phyloP scores from a whole-genome alignment of 2,329 filamentous ascomycete species.

The Bipolaris gigantea region DNA sequence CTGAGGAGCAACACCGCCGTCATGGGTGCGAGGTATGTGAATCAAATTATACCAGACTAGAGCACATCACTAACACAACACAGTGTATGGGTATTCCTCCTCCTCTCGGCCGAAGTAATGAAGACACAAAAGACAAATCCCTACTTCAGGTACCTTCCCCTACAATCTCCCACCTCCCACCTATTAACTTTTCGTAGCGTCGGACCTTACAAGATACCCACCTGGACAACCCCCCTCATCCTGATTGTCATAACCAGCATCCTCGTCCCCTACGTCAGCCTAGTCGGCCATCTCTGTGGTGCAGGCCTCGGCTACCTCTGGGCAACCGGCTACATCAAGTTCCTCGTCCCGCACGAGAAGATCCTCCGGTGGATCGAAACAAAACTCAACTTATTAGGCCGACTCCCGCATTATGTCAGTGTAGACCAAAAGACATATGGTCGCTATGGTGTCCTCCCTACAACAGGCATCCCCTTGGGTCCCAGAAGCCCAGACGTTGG shows the following conservation, averaged over 20 bases:
- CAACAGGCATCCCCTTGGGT: constrained; percentile 24
- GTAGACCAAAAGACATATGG: constrained; percentile 96
- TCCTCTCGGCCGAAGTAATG: constrained; percentile 82
- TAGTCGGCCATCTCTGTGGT: constrained; percentile 84
- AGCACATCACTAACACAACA: constrained; percentile 1
- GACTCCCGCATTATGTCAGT: constrained; percentile 88
- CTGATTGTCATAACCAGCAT: constrained; percentile 73
- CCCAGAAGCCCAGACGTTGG: constrained; percentile 35
- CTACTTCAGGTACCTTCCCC: constrained; percentile 60
- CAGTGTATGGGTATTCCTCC: constrained; percentile 90
- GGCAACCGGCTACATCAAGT: constrained; percentile 84
- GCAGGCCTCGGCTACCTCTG: constrained; percentile 84
- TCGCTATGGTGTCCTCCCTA: constrained; percentile 82
- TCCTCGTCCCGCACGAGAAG: constrained; percentile 87
- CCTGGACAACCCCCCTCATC: constrained; percentile 86
- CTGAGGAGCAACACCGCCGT: constrained; percentile 72
- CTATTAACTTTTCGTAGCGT: constrained; percentile 46
- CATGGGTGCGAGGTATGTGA: constrained; percentile 75
- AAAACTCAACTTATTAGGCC: constrained; percentile 80
- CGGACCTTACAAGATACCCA: constrained; percentile 74
- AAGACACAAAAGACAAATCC: constrained; percentile 83
- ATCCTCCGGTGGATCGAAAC: constrained; percentile 84
- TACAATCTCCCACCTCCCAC: constrained; percentile 36
- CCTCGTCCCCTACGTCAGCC: constrained; percentile 77
- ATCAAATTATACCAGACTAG: accelerated